Conservation (phyloP, 1,284 basidiomycete genomes). For the Heterobasidion annosum region DNA sequence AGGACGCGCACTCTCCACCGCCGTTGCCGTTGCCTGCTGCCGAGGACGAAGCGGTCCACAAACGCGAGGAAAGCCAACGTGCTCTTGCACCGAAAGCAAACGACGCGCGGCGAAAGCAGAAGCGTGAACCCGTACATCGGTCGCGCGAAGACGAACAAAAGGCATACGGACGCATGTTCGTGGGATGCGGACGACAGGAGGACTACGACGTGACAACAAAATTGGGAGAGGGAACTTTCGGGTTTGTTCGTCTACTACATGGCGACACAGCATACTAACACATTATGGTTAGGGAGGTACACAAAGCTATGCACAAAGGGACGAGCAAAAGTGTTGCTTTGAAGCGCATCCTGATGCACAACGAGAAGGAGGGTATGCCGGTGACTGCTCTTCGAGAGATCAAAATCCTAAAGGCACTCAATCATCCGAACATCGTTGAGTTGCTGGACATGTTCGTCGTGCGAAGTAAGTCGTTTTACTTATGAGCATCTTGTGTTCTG, state of each 20-base stretch:
- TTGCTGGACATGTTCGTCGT: slow-evolving; percentile 91
- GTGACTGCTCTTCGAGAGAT: slow-evolving; percentile 98
- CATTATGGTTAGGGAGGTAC: slow-evolving; percentile 60
- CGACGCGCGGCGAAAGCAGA: background rate
- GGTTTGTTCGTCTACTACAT: slow-evolving; percentile 36
- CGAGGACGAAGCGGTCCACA: background rate
- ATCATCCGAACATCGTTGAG: slow-evolving; percentile 81
- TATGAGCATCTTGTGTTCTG: slow-evolving; percentile 1
- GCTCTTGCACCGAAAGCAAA: background rate
- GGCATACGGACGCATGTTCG: slow-evolving; percentile 60
- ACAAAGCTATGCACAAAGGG: slow-evolving; percentile 67
- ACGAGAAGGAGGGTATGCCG: slow-evolving; percentile 93
- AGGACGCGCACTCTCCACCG: slow-evolving; percentile 33
- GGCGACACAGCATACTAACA: slow-evolving; percentile 5
- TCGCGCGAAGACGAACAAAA: slow-evolving; percentile 57
- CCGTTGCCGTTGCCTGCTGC: slow-evolving; percentile 18
- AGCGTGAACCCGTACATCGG: slow-evolving; percentile 23
- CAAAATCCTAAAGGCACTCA: slow-evolving; percentile 88
- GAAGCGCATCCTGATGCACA: slow-evolving; percentile 94
- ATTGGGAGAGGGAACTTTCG: slow-evolving; percentile 93
- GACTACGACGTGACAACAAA: slow-evolving; percentile 81
- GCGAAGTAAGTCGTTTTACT: slow-evolving; percentile 37
- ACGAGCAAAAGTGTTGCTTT: slow-evolving; percentile 73
- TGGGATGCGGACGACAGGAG: slow-evolving; percentile 69
- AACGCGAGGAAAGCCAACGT: background rate